phyloP scores from a whole-genome alignment of 1,139 yeast genomes.

The Suhomyces choctaworum region DNA sequence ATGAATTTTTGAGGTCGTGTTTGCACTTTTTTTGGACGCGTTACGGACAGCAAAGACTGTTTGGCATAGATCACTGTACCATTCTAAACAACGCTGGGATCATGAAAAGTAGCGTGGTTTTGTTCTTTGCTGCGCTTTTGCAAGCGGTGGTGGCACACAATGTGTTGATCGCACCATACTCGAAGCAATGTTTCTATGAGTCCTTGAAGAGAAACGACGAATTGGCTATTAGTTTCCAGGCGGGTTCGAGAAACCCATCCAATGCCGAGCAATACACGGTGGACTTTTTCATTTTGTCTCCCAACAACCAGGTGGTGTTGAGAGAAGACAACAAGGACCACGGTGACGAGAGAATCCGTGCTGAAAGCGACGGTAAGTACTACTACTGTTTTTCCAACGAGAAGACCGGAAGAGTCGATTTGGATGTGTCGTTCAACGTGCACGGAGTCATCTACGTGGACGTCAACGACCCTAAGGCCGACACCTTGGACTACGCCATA shows the following conservation, averaged over 20 bases:
- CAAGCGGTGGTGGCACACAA: constrained; percentile 61
- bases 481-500: constrained; percentile 84
- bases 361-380: constrained; percentile 70
- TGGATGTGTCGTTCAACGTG: constrained; percentile 93
- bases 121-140: constrained; percentile 13
- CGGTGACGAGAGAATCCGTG: constrained; percentile 74
- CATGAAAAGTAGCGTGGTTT: constrained; percentile 10
- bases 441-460: constrained; percentile 92
- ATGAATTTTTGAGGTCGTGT: constrained; percentile 6
- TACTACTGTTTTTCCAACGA: constrained; percentile 93
- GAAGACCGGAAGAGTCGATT: constrained; percentile 65
- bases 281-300: constrained; percentile 70
- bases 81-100: constrained; percentile 1
- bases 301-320: constrained; percentile 56
- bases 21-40: constrained; percentile 11
- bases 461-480: constrained; percentile 76
- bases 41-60: constrained; percentile 11
- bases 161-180: constrained; percentile 79
- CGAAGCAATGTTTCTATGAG: constrained; percentile 88
- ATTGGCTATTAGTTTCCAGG: constrained; percentile 87
- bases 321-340: constrained; percentile 63
- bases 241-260: constrained; percentile 83
- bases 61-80: constrained; percentile 1
- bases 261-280: constrained; percentile 75
- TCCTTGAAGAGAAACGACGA: constrained; percentile 80